Base-by-base conservation (phyloP, 176 grass and related monocot species). In the Oryza officinalis region DNA sequence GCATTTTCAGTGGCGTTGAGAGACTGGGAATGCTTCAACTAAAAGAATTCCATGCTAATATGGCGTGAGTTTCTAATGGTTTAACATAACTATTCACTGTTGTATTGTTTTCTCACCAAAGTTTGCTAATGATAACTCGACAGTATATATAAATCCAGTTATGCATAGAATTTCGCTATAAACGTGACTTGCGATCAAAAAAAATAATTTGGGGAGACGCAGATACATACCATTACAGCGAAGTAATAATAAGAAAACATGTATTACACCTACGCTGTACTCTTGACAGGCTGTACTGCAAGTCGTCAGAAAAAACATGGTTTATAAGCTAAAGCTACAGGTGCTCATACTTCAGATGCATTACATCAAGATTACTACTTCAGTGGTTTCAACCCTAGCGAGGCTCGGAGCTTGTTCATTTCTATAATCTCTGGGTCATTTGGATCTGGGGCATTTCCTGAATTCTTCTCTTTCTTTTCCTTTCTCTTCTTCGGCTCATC, bases 381-480 rank as follows among this genome's bases (percentile, higher is more conserved):
- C 12, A 94, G 49, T 22, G 92, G 92, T 82, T 88, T 88, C 83
- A 94, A 47, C 49, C 92, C 92, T 30, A 94, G 77, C 6, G 86
- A 89, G 20, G 92, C 92, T 1, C 92, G 67, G 5, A 94, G 77
- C 76, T 90, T 94, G 83, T 94, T 94, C 76, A 90, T 90, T 76
- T 91, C 92, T 25, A 90, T 86, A 63, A 94, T 94, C 84, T 91
- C 92, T 3, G 92, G 92, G 78, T 94, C 92, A 49, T 88, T 80
- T 15, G 84, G 80, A 84, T 91, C 92, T 2, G 89, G 89, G 64
- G 70, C 89, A 17, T 84, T 91, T 27, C 92, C 80, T 37, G 84
- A 86, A 35, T 91, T 93, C 69, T 88, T 94, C 80, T 90, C 90
- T 81, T 90, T 94, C 93, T 92, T 94, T 50, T 94, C 93, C 60